Evolutionary conservation across 495 filamentous ascomycete species (phyloP), one percentile per base, ranked within the genome.

Genomic region (Sordaria brevicollis): DNA sequence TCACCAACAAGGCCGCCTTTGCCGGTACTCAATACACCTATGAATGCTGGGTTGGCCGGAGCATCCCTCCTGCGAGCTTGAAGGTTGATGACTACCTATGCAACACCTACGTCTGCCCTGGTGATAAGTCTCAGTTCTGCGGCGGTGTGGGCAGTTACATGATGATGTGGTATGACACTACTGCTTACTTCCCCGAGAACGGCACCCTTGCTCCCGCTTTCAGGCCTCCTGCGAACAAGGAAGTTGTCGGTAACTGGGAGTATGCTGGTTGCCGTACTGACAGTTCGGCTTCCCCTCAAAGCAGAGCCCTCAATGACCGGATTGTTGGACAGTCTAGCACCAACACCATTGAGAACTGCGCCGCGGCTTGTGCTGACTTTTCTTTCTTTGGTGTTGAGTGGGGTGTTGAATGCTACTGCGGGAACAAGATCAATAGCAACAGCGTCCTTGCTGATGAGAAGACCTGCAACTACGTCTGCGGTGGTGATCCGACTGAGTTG

Each of bases 261-360:
- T 77, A 72, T 54, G 41, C 70, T 13, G 80, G 80, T 31, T 82
- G 80, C 73, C 79, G 74, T 65, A 78, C 74, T 6, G 80, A 82
- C 71, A 62, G 33, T 7, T 62, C 49, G 5, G 49, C 49, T 8
- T 71, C 67, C 13, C 70, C 68, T 15, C 67, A 68, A 0, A 65
- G 69, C 49, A 68, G 74, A 33, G 68, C 75, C 6, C 75, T 76
- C 11, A 71, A 67, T 37, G 67, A 71, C 31, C 69, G 65, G 36
- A 65, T 31, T 17, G 71, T 72, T 4, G 69, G 38, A 65, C 65
- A 29, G 39, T 69, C 65, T 25, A 75, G 74, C 67, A 62, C 54
- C 9, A 78, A 81, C 74, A 81, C 78, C 4, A 35, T 79, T 8
- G 73, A 80, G 70, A 70, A 69, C 33, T 83, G 80, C 72, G 78